Conservation (phyloP, 164 flowering plant genomes). For the Litsea cubeba region DNA sequence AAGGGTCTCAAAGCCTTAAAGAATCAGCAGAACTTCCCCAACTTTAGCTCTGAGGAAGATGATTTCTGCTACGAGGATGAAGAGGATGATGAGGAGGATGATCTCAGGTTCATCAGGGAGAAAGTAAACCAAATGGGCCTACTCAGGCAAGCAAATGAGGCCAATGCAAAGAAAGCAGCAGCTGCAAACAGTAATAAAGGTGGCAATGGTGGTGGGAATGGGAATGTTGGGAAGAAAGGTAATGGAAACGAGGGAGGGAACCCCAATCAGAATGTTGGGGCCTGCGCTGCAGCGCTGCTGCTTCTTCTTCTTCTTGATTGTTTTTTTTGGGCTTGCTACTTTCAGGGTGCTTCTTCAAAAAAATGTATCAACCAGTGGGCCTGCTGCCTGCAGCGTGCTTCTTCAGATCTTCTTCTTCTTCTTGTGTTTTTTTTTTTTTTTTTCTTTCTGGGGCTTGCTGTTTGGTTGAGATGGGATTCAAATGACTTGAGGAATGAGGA, state of each 20-base stretch:
- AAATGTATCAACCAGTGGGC: no score
- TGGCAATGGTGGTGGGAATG: conserved; percentile 11
- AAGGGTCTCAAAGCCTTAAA: conserved; percentile 48
- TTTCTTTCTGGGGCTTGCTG: no score
- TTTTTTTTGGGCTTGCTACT: no score
- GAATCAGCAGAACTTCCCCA: conserved; percentile 23
- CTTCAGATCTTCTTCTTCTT: no score
- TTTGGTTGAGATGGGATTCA: no score
- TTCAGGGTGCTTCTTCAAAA: no score
- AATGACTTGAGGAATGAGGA: no score
- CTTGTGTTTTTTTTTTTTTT: no score
- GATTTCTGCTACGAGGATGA: conserved; percentile 22
- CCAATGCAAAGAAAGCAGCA: conserved; percentile 5
- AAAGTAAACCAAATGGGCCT: conserved; percentile 12
- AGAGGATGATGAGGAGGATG: conserved; percentile 40
- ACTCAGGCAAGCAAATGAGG: conserved; percentile 13
- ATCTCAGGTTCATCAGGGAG: conserved; percentile 13
- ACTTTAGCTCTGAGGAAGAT: conserved; percentile 38
- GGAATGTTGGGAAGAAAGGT: conserved; percentile 10
- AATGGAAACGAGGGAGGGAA: conserved; percentile 9
- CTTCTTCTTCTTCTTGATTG: no score
- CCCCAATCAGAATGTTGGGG: conserved; percentile 10
- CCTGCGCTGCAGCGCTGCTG: no score
- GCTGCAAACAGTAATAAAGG: conserved; percentile 1
- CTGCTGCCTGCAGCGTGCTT: no score